Base-by-base conservation (phyloP, 495 filamentous ascomycete genomes). In the Bryoglossum gracile region DNA sequence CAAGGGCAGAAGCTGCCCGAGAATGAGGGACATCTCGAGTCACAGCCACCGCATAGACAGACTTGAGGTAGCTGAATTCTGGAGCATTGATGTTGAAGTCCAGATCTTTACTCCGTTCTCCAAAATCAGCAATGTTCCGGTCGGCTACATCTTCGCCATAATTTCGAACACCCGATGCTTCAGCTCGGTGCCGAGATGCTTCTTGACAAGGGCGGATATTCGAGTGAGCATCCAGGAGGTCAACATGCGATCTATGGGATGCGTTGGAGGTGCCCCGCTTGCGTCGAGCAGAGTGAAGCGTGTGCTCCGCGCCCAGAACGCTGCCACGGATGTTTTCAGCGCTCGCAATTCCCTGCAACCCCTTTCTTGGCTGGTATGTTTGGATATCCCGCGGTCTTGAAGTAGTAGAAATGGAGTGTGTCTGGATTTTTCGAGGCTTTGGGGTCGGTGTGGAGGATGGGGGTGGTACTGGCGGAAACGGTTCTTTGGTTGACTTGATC, bases 121-220 rank as follows among this genome's bases (percentile, higher is more conserved):
- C 17, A 2, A 13, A 25, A 40, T 48, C 48, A 43, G 46, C 60
- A 37, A 75, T 65, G 45, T 78, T 78, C 19, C 75, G 62, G 35
- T 76, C 74, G 4, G 75, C 75, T 0, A 78, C 74, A 54, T 77
- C 75, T 55, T 78, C 73, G 26, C 70, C 73, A 46, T 74, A 77
- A 41, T 72, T 70, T 42, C 65, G 65, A 1, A 63, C 57, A 0
- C 74, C 73, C 10, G 70, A 56, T 8, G 73, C 71, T 40, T 69
- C 62, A 8, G 71, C 58, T 36, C 71, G 63, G 13, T 46, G 22
- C 18, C 18, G n/a, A 11, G 50, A 48, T 8, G 28, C n/a, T 56
- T 63, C 45, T 59, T 58, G 57, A 4, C 71, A 67, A 1, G 37
- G 42, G 17, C 60, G 66, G 38, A 76, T 67, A 34, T 65, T 70